Percentiles rank a stretch among this genome's conserved stretches.
Conservation (phyloP, 2,329 filamentous ascomycete genomes). For the Aspergillus fijiensis region DNA sequence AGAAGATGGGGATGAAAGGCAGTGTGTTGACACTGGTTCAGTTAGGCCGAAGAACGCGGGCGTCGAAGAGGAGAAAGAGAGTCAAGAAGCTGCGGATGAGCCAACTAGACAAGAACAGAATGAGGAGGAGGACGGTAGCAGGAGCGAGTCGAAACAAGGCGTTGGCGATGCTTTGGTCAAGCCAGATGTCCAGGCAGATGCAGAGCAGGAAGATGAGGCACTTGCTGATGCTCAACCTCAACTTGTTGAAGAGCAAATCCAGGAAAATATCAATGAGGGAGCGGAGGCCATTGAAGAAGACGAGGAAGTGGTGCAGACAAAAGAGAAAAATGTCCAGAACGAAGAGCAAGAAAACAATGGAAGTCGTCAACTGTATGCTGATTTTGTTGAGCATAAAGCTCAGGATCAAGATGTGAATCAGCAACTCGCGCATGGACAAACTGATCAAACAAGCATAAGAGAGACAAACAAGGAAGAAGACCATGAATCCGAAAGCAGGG, state of each 20-base stretch:
- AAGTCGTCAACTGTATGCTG: not conserved
- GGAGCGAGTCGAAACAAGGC: not conserved
- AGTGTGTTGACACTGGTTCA: not conserved
- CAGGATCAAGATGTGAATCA: not conserved
- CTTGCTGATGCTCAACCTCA: not conserved
- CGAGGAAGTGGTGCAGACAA: not conserved
- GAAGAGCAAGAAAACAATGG: not conserved
- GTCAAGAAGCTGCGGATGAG: not conserved
- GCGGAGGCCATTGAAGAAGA: not conserved
- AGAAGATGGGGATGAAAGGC: not conserved
- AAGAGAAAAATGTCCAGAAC: not conserved
- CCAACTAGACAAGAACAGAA: not conserved
- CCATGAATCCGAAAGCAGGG: not conserved
- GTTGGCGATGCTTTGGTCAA: not conserved
- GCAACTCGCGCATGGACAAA: not conserved
- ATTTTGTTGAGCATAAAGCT: not conserved
- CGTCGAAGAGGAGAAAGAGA: not conserved
- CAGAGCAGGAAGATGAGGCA: slow-evolving; percentile 20
- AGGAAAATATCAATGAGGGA: not conserved
- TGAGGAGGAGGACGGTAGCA: not conserved
- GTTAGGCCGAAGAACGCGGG: not conserved
- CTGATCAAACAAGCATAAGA: not conserved
- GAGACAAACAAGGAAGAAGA: not conserved
- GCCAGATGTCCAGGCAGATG: slow-evolving; percentile 1
- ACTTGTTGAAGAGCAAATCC: no score